Evolutionary conservation across 1,284 basidiomycete species (phyloP).

Genomic region (Papiliotrema fonsecae): DNA sequence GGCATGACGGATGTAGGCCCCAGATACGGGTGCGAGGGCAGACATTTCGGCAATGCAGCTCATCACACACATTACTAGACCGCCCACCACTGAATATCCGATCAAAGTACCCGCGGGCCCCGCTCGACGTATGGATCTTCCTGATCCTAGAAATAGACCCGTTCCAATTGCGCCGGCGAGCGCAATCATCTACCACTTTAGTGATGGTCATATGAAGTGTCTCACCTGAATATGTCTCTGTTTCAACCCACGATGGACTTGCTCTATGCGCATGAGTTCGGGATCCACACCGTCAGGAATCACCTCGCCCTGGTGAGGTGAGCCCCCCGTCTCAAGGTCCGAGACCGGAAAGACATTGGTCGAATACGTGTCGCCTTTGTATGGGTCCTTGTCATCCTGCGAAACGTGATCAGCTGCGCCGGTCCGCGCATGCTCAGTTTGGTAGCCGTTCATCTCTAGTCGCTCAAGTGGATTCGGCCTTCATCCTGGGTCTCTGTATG

Average conservation of each 20-base stretch:
- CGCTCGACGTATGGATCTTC: slow-evolving; percentile 33
- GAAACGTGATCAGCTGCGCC: no score
- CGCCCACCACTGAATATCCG: slow-evolving; percentile 44
- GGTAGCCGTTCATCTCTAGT: no score
- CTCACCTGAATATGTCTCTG: slow-evolving; percentile 17
- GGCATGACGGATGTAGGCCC: slow-evolving; percentile 30
- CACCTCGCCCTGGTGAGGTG: background rate
- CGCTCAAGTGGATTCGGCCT: no score
- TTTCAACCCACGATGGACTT: slow-evolving; percentile 11
- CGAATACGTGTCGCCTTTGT: background rate
- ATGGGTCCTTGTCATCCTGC: no score
- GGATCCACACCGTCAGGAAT: slow-evolving; percentile 13
- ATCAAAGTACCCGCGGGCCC: slow-evolving; percentile 49
- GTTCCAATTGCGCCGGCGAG: slow-evolving; percentile 22
- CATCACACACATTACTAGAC: slow-evolving; percentile 33
- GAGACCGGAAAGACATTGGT: background rate
- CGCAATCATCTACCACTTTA: slow-evolving; percentile 14
- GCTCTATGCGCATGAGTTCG: slow-evolving; percentile 7
- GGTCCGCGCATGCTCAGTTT: no score
- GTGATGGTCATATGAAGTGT: background rate
- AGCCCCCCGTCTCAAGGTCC: background rate
- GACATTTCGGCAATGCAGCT: slow-evolving; percentile 50
- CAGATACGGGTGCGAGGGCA: slow-evolving; percentile 33
- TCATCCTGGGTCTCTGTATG: no score
- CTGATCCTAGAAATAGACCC: slow-evolving; percentile 4